Conservation (phyloP, 2,329 filamentous ascomycete genomes). For the Trichophaea hybrida region DNA sequence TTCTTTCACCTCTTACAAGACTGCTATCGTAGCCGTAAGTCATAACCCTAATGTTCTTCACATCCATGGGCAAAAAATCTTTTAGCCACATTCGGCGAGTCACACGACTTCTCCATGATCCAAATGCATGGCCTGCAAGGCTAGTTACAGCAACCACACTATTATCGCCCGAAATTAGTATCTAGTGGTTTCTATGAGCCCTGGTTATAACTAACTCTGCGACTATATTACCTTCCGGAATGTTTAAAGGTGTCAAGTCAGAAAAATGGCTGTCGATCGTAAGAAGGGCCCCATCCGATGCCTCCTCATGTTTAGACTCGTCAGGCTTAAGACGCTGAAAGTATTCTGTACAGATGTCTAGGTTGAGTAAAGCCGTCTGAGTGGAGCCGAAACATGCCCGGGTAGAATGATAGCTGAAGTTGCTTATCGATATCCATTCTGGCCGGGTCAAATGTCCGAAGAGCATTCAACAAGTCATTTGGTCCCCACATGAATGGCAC, state of each 20-base stretch:
- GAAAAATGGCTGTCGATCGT: conserved; percentile 2
- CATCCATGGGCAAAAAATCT: conserved; percentile 7
- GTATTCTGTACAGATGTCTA: background rate
- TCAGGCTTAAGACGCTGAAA: background rate
- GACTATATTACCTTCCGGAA: background rate
- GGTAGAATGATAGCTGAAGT: background rate
- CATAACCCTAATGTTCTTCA: conserved; percentile 5
- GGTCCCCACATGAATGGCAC: background rate
- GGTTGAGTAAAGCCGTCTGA: conserved; percentile 5
- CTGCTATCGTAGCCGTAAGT: conserved; percentile 7
- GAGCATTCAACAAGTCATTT: background rate
- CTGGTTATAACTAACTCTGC: background rate
- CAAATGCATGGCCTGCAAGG: conserved; percentile 5
- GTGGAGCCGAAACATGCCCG: conserved; percentile 1
- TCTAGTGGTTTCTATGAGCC: background rate
- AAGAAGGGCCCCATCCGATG: background rate
- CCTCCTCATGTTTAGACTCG: background rate
- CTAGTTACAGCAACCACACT: conserved; percentile 5
- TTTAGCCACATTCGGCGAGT: conserved; percentile 6
- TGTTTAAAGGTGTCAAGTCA: conserved; percentile 2
- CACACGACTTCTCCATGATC: conserved; percentile 7
- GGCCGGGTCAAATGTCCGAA: background rate
- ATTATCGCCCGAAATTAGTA: background rate
- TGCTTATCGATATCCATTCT: background rate
- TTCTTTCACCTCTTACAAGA: background rate